phyloP scores from a whole-genome alignment of 257 asterid species.

The Nicotiana noctiflora region DNA sequence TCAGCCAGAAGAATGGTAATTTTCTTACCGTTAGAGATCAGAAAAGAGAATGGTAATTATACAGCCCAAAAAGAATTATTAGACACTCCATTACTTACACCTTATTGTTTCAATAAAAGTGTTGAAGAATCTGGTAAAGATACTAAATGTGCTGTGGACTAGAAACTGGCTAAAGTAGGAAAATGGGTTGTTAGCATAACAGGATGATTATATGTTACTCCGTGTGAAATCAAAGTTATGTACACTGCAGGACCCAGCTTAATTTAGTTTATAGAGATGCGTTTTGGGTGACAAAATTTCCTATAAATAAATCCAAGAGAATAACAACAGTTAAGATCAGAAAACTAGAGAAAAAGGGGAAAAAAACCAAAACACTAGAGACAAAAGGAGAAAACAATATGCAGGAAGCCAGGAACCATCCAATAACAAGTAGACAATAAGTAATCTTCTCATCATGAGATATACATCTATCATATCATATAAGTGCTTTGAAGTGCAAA shows the following conservation, averaged over 20 bases:
- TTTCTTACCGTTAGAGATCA: too few relatives aligned
- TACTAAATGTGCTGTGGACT: neutral
- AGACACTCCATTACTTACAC: neutral
- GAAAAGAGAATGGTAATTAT: neutral
- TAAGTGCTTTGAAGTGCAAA: neutral
- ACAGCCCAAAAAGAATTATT: neutral
- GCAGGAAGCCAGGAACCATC: neutral
- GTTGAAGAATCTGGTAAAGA: neutral
- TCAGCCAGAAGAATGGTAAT: neutral
- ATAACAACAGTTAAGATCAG: too few relatives aligned
- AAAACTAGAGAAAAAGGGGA: too few relatives aligned
- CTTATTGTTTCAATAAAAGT: neutral
- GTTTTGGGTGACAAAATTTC: neutral
- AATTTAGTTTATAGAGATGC: neutral
- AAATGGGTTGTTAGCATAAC: neutral
- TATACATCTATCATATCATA: neutral
- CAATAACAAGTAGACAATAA: neutral
- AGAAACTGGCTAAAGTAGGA: neutral
- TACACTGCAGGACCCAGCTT: neutral
- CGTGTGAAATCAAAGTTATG: neutral
- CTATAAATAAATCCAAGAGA: neutral
- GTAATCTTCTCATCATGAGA: neutral
- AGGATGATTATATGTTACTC: neutral
- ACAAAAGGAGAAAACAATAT: neutral
- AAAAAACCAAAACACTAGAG: neutral